These are phyloP conservation scores for Butyriboletus loyo DNA, from an alignment of 768 basidiomycete genomes.

Conservation along the genomic window DNA sequence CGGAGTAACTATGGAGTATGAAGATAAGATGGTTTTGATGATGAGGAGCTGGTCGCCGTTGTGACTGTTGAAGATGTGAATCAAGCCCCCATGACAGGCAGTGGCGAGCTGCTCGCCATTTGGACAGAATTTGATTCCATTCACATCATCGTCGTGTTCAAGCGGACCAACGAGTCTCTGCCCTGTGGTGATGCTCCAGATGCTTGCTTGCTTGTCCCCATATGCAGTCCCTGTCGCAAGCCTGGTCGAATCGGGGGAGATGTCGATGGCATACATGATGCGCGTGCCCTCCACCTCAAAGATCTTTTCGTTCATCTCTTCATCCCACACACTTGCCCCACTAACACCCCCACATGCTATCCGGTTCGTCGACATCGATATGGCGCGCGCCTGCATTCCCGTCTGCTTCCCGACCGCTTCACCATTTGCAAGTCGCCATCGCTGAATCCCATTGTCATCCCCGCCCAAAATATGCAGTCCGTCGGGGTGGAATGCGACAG, in stretches of 20 bases:
- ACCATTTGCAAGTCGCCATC: no score
- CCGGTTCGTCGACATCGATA: no score
- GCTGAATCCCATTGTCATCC: no score
- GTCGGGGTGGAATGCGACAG: no score
- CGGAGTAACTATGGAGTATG: neutral
- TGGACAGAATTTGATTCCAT: neutral
- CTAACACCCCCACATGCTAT: no score
- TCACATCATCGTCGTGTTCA: neutral
- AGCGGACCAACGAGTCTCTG: neutral
- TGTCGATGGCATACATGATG: neutral
- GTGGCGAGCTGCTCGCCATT: neutral
- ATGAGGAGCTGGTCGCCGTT: neutral
- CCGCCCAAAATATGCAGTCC: no score
- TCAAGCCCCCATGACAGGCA: neutral
- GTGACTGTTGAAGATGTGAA: constrained; percentile 7
- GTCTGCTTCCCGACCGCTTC: no score
- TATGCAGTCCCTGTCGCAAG: neutral
- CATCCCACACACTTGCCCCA: no score
- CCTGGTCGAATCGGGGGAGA: neutral
- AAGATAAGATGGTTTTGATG: neutral
- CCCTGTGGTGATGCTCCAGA: neutral
- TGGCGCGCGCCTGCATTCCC: no score
- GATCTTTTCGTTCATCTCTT: no score
- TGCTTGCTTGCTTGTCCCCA: neutral
- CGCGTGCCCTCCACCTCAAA: no score